Evolutionary conservation across 2,329 filamentous ascomycete species (phyloP).

Genomic region (Nigrospora oryzae): DNA sequence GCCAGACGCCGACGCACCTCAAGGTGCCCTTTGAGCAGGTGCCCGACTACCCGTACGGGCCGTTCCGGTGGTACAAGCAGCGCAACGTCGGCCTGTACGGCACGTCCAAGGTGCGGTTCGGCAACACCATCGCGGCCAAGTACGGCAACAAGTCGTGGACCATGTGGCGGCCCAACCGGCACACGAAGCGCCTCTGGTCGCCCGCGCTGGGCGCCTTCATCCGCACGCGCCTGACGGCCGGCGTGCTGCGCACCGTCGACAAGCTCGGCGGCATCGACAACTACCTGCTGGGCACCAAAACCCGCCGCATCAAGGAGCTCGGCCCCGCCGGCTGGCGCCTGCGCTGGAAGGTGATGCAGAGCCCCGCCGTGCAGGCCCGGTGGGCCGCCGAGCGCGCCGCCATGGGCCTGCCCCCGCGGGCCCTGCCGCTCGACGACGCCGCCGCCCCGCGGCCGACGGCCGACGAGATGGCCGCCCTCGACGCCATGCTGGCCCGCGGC

Average conservation of each 20-base stretch:
- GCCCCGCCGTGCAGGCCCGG: slow-evolving; percentile 50
- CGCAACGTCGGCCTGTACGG: slow-evolving; percentile 70
- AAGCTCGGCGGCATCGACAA: slow-evolving; percentile 85
- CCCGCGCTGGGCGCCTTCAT: slow-evolving; percentile 53
- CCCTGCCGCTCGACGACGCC: slow-evolving; percentile 16
- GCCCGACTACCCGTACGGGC: slow-evolving; percentile 66
- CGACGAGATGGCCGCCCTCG: slow-evolving; percentile 26
- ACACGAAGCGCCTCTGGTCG: slow-evolving; percentile 59
- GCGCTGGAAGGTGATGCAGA: slow-evolving; percentile 85
- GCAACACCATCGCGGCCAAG: slow-evolving; percentile 65
- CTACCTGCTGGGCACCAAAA: slow-evolving; percentile 78
- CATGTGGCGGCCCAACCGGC: slow-evolving; percentile 68
- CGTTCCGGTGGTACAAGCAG: slow-evolving; percentile 67
- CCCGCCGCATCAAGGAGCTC: slow-evolving; percentile 71
- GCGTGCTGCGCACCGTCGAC: slow-evolving; percentile 66
- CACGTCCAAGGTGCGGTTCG: slow-evolving; percentile 62
- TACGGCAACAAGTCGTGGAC: slow-evolving; percentile 64
- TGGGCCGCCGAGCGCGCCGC: slow-evolving; percentile 57
- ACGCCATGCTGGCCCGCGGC: slow-evolving; percentile 31
- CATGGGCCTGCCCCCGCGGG: slow-evolving; percentile 52
- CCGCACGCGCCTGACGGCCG: slow-evolving; percentile 59
- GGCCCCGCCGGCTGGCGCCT: slow-evolving; percentile 87
- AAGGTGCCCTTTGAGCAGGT: slow-evolving; percentile 32
- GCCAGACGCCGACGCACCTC: slow-evolving; percentile 22
- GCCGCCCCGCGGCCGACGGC: slow-evolving; percentile 7